A percentile compares a stretch with the other conserved stretches of the same genome.
These are phyloP conservation scores for Xylaria curta DNA, from an alignment of 495 filamentous ascomycete genomes.

Conservation along the genomic window DNA sequence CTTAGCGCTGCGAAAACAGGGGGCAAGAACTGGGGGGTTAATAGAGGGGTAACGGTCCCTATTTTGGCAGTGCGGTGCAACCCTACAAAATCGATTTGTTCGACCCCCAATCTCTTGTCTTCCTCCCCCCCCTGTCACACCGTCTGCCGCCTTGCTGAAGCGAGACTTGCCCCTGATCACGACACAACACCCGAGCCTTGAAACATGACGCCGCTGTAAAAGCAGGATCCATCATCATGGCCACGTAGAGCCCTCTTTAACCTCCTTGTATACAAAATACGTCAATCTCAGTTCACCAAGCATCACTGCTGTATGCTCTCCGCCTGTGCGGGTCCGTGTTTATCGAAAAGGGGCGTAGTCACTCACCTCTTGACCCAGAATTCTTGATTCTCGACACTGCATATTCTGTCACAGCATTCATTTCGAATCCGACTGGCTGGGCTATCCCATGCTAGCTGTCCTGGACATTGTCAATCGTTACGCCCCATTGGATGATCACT, in stretches of 20 bases:
- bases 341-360: conserved; percentile 14
- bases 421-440: conserved; percentile 20
- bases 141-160: conserved; percentile 1
- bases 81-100: not conserved
- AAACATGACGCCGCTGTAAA: conserved; percentile 7
- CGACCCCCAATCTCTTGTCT: not conserved
- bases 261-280: not conserved
- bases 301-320: not conserved
- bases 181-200: conserved; percentile 10
- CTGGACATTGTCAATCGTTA: not conserved
- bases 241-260: not conserved
- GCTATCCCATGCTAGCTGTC: conserved; percentile 9
- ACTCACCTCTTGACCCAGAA: not conserved
- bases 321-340: conserved; percentile 3
- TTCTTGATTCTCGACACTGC: not conserved
- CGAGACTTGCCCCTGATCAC: conserved; percentile 9
- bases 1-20: not conserved
- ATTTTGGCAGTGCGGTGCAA: not conserved
- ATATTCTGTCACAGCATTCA: not conserved
- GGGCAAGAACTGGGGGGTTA: not conserved
- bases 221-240: not conserved
- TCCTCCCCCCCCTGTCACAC: not conserved
- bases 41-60: not conserved
- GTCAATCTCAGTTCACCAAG: not conserved
- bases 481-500: conserved; percentile 11